Percentiles rank a stretch among this genome's conserved stretches.
These are phyloP conservation scores for Scedosporium aurantiacum DNA, from an alignment of 2,329 filamentous ascomycete genomes.

Conservation along the genomic window DNA sequence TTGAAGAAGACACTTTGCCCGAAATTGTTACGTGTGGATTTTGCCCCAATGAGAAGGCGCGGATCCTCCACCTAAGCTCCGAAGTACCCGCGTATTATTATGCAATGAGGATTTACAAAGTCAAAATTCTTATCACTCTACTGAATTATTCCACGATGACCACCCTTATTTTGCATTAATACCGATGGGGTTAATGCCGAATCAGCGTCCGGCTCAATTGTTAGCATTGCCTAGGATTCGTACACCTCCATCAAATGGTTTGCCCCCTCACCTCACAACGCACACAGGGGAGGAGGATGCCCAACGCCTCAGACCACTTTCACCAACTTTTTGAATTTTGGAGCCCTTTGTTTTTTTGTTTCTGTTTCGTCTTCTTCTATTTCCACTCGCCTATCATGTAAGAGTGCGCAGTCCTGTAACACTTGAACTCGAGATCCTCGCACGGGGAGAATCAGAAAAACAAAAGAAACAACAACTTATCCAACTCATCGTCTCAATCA, in stretches of 20 bases:
- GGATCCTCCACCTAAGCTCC: too few species aligned
- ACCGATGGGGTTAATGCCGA: conserved; percentile 1
- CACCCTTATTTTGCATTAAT: neutral
- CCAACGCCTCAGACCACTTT: neutral
- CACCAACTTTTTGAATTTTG: neutral
- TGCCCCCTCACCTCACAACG: neutral
- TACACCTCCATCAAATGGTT: neutral
- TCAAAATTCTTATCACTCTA: neutral
- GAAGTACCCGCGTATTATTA: neutral
- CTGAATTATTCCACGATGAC: neutral
- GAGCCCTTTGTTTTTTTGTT: too few species aligned
- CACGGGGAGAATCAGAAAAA: neutral
- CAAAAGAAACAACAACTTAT: neutral
- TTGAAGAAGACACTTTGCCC: too few species aligned
- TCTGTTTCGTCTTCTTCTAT: conserved; percentile 1
- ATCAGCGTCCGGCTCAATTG: neutral
- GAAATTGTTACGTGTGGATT: too few species aligned
- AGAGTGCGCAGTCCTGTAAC: neutral
- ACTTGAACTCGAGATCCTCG: neutral
- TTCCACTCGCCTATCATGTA: neutral
- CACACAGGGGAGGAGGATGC: neutral
- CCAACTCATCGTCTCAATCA: neutral
- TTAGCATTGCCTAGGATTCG: neutral
- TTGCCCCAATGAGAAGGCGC: too few species aligned
- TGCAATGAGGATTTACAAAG: neutral